phyloP scores from a whole-genome alignment of 2,329 filamentous ascomycete species.

The Myrmaecium sp. region DNA sequence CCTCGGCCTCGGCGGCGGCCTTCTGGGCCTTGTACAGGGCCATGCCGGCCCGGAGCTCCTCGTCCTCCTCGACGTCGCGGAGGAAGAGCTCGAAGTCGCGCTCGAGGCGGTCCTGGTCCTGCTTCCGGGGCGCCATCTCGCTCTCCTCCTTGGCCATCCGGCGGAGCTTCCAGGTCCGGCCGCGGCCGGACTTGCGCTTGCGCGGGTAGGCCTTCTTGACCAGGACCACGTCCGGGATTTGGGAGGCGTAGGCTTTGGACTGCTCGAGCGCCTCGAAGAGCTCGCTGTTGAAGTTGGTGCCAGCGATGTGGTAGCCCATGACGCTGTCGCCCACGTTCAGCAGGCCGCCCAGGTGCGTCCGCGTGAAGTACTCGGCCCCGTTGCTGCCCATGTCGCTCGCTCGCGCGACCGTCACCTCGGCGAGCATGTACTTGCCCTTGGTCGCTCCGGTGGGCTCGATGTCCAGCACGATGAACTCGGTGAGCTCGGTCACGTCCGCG shows the following conservation, averaged over 20 bases:
- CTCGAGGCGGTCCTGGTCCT: conserved; percentile 77
- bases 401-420: conserved; percentile 75
- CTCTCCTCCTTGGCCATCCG: conserved; percentile 83
- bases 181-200: conserved; percentile 56
- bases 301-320: conserved; percentile 82
- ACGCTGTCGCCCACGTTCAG: conserved; percentile 81
- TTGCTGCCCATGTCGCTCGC: conserved; percentile 76
- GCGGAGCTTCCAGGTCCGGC: conserved; percentile 82
- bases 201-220: conserved; percentile 95
- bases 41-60: conserved; percentile 68
- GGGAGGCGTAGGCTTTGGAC: conserved; percentile 56
- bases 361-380: conserved; percentile 72
- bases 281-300: conserved; percentile 82
- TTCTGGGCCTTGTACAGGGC: conserved; percentile 64
- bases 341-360: conserved; percentile 76
- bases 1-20: conserved; percentile 40
- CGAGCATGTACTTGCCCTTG: conserved; percentile 68
- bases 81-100: conserved; percentile 95
- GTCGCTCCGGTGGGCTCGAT: conserved; percentile 63
- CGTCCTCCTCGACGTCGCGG: conserved; percentile 89
- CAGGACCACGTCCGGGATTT: conserved; percentile 79
- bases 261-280: conserved; percentile 70
- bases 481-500: conserved; percentile 67
- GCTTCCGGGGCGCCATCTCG: conserved; percentile 70
- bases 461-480: conserved; percentile 90